Evolutionary conservation across 805 yeast species (phyloP), one percentile per base, ranked within the genome.

Genomic region (Wickerhamiella allomyrinae): DNA sequence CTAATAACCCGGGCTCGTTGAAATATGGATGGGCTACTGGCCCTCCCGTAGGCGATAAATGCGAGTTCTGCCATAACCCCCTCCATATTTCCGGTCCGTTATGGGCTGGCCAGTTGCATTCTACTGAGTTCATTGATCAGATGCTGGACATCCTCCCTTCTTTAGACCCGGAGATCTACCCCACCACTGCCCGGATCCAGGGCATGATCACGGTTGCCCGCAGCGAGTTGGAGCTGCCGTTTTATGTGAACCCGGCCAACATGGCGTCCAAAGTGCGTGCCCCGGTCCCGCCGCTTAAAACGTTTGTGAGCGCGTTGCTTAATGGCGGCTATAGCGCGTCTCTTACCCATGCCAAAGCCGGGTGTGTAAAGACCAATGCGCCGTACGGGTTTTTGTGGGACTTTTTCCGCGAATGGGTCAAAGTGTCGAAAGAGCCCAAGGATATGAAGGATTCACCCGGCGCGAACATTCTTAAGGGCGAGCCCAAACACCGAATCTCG

Each of bases 1-100:
- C 29, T 36, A 11, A 56, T 49, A 3, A 34, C 27, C 9, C 31
- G 29, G 37, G 37, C 31, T 50, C 49, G 36, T 54, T 51, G 39
- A 76, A 79, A 55, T 82, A 65, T 57, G 77, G 80, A 22, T 69
- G 76, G 31, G 76, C 85, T 1, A 73, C 69, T 47, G 82, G 81
- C 3, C 78, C 79, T 0, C 70, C 76, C 3, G 69, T 77, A 2
- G 74, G 77, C 9, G 61, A 70, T 7, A 56, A 66, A 34, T 91
- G 98, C 62, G 56, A 67, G 21, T 77, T 68, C 58, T 91, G 98
- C 63, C 77, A 72, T 1, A 69, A 66, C 45, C 69, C 74, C 2
- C 73, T 74, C 58, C 94, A 83, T 57, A 57, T 91, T 27, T 86
- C 89, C 7, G 99, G 99, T 3, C 99, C 99, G 46, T 82, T 91